Evolutionary conservation across 352 stramenopile species (phyloP).

Genomic region (Pythium sukuiense): DNA sequence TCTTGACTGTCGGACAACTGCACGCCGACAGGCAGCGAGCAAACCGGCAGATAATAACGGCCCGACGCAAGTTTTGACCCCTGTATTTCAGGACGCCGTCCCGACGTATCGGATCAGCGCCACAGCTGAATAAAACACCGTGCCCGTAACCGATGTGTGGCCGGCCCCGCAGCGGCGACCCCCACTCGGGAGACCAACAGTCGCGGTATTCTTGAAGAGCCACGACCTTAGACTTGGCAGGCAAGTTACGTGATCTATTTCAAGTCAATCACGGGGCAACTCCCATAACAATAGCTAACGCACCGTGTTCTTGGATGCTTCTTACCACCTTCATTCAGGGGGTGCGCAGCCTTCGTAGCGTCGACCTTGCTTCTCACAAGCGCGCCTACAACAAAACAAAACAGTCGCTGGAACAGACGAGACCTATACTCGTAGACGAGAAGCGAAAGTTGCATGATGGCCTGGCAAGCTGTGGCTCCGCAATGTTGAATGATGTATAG

Average conservation of each 20-base stretch:
- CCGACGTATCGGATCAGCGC: not conserved
- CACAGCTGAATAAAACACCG: not conserved
- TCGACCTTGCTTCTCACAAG: not conserved
- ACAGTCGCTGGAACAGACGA: not conserved
- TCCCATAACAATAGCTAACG: not conserved
- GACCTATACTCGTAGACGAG: not conserved
- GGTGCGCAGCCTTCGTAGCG: not conserved
- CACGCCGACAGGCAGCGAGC: not conserved
- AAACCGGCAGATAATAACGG: slow-evolving; percentile 4
- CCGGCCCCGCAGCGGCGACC: not conserved
- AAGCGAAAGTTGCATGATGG: not conserved
- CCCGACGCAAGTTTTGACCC: not conserved
- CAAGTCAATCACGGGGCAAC: not conserved
- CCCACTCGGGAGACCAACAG: not conserved
- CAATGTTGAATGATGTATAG: slow-evolving; percentile 2
- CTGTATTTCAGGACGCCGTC: not conserved
- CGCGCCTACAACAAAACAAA: not conserved
- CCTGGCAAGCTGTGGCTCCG: not conserved
- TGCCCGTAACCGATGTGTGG: not conserved
- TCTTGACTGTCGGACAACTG: not conserved
- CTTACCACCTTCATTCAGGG: not conserved
- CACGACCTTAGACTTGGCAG: not conserved
- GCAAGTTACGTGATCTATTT: not conserved
- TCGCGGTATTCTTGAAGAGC: slow-evolving; percentile 1
- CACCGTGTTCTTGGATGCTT: not conserved